These are phyloP conservation scores for Penicillium ucsense DNA, from an alignment of 495 filamentous ascomycete genomes.

Conservation along the genomic window DNA sequence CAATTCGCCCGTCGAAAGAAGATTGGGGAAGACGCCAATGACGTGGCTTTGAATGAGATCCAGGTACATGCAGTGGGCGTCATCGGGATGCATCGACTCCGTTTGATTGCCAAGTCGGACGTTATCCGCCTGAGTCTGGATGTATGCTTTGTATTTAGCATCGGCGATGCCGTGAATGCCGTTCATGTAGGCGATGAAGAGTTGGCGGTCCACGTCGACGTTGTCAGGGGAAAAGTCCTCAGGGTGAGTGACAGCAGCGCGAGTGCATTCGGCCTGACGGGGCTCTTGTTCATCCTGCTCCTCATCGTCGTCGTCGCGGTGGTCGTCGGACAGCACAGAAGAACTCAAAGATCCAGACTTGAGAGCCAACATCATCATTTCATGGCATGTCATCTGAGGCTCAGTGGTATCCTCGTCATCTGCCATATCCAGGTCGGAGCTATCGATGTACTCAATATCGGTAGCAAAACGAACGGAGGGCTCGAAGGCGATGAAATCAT, in stretches of 20 bases:
- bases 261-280: slow-evolving; percentile 7
- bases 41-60: slow-evolving; percentile 32
- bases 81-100: slow-evolving; percentile 29
- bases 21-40: slow-evolving; percentile 32
- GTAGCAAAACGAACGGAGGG: slow-evolving; percentile 30
- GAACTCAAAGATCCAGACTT: slow-evolving; percentile 11
- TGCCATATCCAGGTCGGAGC: slow-evolving; percentile 7
- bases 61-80: slow-evolving; percentile 25
- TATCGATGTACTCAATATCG: slow-evolving; percentile 30
- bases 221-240: slow-evolving; percentile 32
- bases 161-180: slow-evolving; percentile 33
- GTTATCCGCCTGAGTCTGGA: slow-evolving; percentile 27
- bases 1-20: slow-evolving; percentile 30
- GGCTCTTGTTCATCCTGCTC: slow-evolving; percentile 5
- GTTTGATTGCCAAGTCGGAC: slow-evolving; percentile 26
- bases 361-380: slow-evolving; percentile 32
- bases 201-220: slow-evolving; percentile 29
- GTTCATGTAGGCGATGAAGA: slow-evolving; percentile 38
- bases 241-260: slow-evolving; percentile 15
- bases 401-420: slow-evolving; percentile 17
- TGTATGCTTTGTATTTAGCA: slow-evolving; percentile 23
- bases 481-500: slow-evolving; percentile 34
- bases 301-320: slow-evolving; percentile 11
- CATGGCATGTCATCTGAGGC: slow-evolving; percentile 32
- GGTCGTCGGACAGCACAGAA: slow-evolving; percentile 7